Percentiles rank a stretch among this genome's conserved stretches.
phyloP scores from a whole-genome alignment of 2,329 filamentous ascomycete genomes.

The Phaeoacremonium minimum region DNA sequence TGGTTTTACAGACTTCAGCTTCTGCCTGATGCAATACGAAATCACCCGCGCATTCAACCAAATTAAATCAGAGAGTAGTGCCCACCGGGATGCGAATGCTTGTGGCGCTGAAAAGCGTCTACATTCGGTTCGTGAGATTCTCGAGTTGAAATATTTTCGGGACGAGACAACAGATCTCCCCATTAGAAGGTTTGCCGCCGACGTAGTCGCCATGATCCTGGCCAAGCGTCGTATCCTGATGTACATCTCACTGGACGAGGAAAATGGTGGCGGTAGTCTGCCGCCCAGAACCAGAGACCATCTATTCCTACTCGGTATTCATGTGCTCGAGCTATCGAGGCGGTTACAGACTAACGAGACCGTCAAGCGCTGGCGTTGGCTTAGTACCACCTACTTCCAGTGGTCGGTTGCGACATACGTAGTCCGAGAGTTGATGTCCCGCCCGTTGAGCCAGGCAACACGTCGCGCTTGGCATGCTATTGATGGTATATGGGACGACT shows the following conservation, averaged over 20 bases:
- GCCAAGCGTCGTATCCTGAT: not conserved
- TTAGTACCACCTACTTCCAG: not conserved
- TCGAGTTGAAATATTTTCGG: not conserved
- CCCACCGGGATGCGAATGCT: not conserved
- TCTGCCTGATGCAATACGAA: not conserved
- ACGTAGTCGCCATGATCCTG: not conserved
- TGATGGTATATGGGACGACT: not conserved
- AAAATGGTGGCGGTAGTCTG: not conserved
- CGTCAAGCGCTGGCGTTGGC: not conserved
- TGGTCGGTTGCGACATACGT: not conserved
- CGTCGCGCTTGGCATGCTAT: not conserved
- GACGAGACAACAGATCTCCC: not conserved
- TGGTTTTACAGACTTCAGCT: not conserved
- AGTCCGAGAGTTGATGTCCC: not conserved
- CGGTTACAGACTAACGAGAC: not conserved
- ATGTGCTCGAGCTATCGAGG: not conserved
- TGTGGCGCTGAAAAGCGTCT: not conserved
- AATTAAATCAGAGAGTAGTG: not conserved
- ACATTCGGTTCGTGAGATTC: not conserved
- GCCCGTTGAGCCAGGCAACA: not conserved
- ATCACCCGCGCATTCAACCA: constrained; percentile 1
- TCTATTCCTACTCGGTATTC: not conserved
- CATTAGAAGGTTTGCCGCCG: not conserved
- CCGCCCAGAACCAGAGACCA: not conserved
- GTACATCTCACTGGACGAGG: not conserved